A percentile compares a stretch with the other conserved stretches of the same genome.
phyloP scores from a whole-genome alignment of 2,329 filamentous ascomycete genomes.

The Xylariales sp. region DNA sequence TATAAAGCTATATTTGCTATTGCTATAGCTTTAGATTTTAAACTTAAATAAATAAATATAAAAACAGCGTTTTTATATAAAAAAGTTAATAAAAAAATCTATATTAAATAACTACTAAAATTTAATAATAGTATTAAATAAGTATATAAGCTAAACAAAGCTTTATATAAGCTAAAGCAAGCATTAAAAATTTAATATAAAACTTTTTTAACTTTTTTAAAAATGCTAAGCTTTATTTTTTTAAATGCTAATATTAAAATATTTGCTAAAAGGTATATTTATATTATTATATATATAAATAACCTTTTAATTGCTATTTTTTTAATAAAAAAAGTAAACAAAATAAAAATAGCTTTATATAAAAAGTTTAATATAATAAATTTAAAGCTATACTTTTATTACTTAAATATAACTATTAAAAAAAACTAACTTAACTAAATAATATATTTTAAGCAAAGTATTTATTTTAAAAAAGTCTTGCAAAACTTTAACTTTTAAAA shows the following conservation, averaged over 20 bases:
- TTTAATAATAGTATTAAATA: neutral
- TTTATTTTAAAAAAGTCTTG: constrained; percentile 1
- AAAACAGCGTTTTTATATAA: constrained; percentile 13
- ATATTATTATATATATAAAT: constrained; percentile 4
- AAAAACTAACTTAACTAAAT: neutral
- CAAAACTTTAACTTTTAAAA: neutral
- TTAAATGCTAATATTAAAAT: neutral
- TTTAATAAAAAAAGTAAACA: neutral
- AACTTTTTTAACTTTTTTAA: constrained; percentile 5
- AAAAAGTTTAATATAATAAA: constrained; percentile 4
- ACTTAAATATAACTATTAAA: neutral
- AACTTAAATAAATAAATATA: constrained; percentile 17
- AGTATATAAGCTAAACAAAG: neutral
- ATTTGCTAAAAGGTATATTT: neutral
- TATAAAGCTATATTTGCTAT: constrained; percentile 20
- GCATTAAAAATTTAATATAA: neutral
- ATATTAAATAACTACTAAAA: neutral
- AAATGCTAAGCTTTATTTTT: neutral
- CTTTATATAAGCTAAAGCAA: neutral
- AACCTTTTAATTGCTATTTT: neutral
- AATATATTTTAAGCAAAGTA: neutral
- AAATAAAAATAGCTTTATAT: neutral
- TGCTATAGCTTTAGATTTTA: constrained; percentile 8
- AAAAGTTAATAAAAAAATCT: constrained; percentile 1
- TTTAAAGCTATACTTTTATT: neutral